These are phyloP conservation scores for Lodderomyces pseudojiufengensis DNA, from an alignment of 1,139 yeast genomes.

Conservation along the genomic window DNA sequence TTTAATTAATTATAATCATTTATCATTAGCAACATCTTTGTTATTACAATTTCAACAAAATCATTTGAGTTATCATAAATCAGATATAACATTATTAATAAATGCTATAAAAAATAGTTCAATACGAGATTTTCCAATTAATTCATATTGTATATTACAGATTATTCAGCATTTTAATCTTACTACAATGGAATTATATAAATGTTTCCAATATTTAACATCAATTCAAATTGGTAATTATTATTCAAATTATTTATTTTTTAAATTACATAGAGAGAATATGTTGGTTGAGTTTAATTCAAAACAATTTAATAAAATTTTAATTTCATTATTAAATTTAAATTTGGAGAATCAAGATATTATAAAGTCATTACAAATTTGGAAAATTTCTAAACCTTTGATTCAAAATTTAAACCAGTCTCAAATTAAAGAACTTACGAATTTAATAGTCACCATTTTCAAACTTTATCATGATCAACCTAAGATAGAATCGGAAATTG, in stretches of 20 bases:
- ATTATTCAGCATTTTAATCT: conserved; percentile 4
- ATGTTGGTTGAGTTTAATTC: not conserved
- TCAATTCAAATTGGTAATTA: conserved; percentile 8
- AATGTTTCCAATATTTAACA: conserved; percentile 7
- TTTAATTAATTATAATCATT: conserved; percentile 4
- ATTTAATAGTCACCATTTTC: not conserved
- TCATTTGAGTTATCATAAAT: not conserved
- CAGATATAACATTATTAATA: not conserved
- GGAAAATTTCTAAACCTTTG: conserved; percentile 1
- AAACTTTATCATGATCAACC: conserved; percentile 2
- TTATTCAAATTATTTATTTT: conserved; percentile 11
- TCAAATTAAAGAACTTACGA: not conserved
- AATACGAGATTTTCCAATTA: conserved; percentile 1
- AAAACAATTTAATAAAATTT: not conserved
- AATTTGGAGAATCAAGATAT: conserved; percentile 9
- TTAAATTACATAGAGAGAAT: not conserved
- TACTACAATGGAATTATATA: conserved; percentile 1
- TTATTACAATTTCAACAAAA: conserved; percentile 2
- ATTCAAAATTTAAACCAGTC: not conserved
- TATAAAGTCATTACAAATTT: conserved; percentile 4
- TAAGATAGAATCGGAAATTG: not conserved
- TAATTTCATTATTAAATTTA: conserved; percentile 3
- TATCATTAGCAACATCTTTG: conserved; percentile 4
- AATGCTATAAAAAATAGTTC: conserved; percentile 1
- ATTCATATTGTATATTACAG: conserved; percentile 10